Percentiles rank a stretch among this genome's conserved stretches.
Evolutionary conservation across 2,329 filamentous ascomycete genomes (phyloP).

Genomic region (Ophiocordyceps polyrhachis-furcata): DNA sequence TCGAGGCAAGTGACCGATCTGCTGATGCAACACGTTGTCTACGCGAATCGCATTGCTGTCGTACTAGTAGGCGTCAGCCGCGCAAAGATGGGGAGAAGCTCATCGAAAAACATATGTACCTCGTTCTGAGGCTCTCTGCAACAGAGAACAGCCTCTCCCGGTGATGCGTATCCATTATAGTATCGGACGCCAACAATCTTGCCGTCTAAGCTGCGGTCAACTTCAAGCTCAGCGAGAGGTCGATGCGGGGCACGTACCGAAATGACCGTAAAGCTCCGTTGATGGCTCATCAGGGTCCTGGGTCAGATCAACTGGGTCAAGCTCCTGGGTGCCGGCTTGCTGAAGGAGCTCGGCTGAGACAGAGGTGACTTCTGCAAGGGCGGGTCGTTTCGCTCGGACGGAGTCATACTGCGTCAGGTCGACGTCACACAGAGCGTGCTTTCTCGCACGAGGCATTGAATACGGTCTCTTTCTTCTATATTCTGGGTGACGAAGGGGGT

Average conservation of each 20-base stretch:
- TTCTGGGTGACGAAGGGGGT: neutral
- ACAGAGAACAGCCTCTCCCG: slow-evolving; percentile 44
- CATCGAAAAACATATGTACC: slow-evolving; percentile 12
- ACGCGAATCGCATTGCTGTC: slow-evolving; percentile 63
- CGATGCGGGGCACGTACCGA: slow-evolving; percentile 15
- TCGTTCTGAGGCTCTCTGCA: slow-evolving; percentile 47
- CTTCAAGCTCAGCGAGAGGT: neutral
- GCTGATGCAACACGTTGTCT: slow-evolving; percentile 52
- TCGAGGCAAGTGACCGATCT: slow-evolving; percentile 64
- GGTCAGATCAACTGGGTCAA: slow-evolving; percentile 22
- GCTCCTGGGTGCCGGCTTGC: slow-evolving; percentile 10
- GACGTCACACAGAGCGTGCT: slow-evolving; percentile 19
- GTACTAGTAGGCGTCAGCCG: slow-evolving; percentile 20
- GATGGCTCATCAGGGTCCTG: slow-evolving; percentile 22
- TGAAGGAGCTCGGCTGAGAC: neutral
- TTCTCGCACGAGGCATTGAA: slow-evolving; percentile 6
- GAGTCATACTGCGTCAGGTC: slow-evolving; percentile 8
- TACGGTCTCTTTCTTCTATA: neutral
- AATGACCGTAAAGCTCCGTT: slow-evolving; percentile 27
- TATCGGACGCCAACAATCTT: slow-evolving; percentile 37
- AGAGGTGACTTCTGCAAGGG: slow-evolving; percentile 3
- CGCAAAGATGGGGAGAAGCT: neutral
- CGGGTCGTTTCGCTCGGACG: slow-evolving; percentile 9
- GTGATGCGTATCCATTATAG: slow-evolving; percentile 42
- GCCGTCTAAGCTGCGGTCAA: slow-evolving; percentile 13